Base-by-base conservation (phyloP, 805 yeast genomes). In the Candida patagonica region DNA sequence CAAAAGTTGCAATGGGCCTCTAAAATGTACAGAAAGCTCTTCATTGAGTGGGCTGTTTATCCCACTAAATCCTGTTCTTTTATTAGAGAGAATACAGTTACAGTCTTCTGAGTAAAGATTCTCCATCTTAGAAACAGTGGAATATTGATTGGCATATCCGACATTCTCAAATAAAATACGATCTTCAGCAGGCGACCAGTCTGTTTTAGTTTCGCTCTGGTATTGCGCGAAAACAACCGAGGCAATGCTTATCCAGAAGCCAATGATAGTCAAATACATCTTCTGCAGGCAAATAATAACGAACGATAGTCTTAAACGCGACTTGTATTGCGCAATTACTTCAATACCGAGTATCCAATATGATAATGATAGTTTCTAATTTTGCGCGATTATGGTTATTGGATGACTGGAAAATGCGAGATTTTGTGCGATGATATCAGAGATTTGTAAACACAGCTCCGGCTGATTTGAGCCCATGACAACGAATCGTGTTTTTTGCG, bases 1-100 rank as follows among this genome's bases (percentile, higher is more conserved):
- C 55, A 68, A 64, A 57, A 86, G 74, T 58, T 74, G 71, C 52
- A 86, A 56, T 26, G 95, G 95, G 53, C 95, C 95, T 70, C 95
- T 79, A 70, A 85, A 81, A 62, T 86, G 95, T 43, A 86, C 78
- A 25, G 94, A 78, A 46, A 86, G 66, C 62, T 86, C 95, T 67
- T 85, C 92, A 61, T 84, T 80, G 47, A 86, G 68, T 26, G 95
- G 95, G 40, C 88, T 64, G 60, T 82, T 63, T 42, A 74, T 54
- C 41, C 95, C 95, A n/a, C 77, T 67, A 69, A 86, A 81, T 3
- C 19, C 30, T n/a, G 40, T 37, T 15, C 19, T 29, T 6, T 15
- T 19, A 3, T 33, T 27, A 5, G 27, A 21, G 5, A 37, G 22
- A 12, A 17, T 10, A 13, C 40, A 37, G 6, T 20, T 29, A 17